Base-by-base conservation (phyloP, 345 rosid genomes). In the Euphorbia tirucalli region DNA sequence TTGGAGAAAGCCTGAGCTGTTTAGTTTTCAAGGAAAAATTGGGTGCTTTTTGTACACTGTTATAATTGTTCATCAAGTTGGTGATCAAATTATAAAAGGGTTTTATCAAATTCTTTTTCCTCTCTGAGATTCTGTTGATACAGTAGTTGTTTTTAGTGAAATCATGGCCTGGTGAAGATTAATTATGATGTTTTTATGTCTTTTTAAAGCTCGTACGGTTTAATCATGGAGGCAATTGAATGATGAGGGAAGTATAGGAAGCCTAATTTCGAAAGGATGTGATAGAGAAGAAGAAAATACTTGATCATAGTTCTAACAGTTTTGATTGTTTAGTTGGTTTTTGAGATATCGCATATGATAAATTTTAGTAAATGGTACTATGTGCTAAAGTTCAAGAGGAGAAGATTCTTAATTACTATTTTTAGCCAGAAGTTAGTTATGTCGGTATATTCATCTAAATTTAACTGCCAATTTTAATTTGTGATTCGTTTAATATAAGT, bases 1-100 rank as follows among this genome's bases (percentile, higher is more conserved):
- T 32, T n/a, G n/a, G n/a, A n/a, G n/a, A n/a, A n/a, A n/a, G n/a
- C n/a, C n/a, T n/a, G n/a, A n/a, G n/a, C n/a, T n/a, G n/a, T n/a
- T n/a, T n/a, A n/a, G n/a, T n/a, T n/a, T n/a, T n/a, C n/a, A 44
- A 65, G 68, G 4, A 41, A 65, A 65, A 65, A 52, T 65, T 65
- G 52, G 54, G 14, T 24, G n/a, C 22, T n/a, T 65, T 65, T 14
- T 65, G 21, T 41, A 21, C 52, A 37, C 30, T 22, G 3, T 3
- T 44, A 15, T 66, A 48, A 22, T 28, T 8, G 24, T 46, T 46
- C 2, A 65, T 14, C 37, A 44, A 44, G 13, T 13, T 24, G 21
- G 4, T 22, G 1, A 39, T 28, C 52, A 5, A 46, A 1, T 46
- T 13, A 46, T 13, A 46, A 16, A 46, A 46, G 52, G 52, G 52